These are phyloP conservation scores for Phytophthora niederhauseri DNA, from an alignment of 352 stramenopile species.

Conservation along the genomic window DNA sequence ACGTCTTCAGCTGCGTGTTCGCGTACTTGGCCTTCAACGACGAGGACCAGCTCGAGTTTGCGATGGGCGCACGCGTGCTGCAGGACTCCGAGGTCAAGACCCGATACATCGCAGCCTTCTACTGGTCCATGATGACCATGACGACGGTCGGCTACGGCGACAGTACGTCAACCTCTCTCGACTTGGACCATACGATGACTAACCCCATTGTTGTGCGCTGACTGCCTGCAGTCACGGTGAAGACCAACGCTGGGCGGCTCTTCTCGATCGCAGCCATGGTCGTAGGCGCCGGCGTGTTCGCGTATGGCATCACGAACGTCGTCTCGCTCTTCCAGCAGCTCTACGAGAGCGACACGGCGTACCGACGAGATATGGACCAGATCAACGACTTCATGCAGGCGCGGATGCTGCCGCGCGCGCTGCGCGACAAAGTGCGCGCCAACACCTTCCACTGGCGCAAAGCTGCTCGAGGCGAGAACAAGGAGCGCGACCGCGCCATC, in stretches of 20 bases:
- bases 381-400: slow-evolving; percentile 82
- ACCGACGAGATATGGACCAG: slow-evolving; percentile 79
- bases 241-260: slow-evolving; percentile 63
- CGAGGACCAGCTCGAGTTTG: slow-evolving; percentile 50
- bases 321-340: slow-evolving; percentile 81
- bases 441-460: slow-evolving; percentile 85
- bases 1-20: slow-evolving; percentile 85
- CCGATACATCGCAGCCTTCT: slow-evolving; percentile 82
- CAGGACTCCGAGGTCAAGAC: slow-evolving; percentile 59
- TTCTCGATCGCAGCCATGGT: slow-evolving; percentile 82
- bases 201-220: not conserved
- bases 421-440: slow-evolving; percentile 78
- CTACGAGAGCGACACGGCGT: slow-evolving; percentile 65
- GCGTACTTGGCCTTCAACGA: slow-evolving; percentile 71
- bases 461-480: slow-evolving; percentile 67
- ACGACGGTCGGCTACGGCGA: slow-evolving; percentile 83
- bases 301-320: slow-evolving; percentile 86
- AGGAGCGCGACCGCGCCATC: slow-evolving; percentile 63
- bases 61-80: slow-evolving; percentile 46
- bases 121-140: slow-evolving; percentile 90
- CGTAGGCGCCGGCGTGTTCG: slow-evolving; percentile 80
- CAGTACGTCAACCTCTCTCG: slow-evolving; percentile 41
- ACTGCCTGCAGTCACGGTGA: slow-evolving; percentile 60
- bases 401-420: slow-evolving; percentile 57
- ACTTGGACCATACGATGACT: not conserved